Conservation (phyloP, 345 rosid species). For the Sisymbrium altissimum region DNA sequence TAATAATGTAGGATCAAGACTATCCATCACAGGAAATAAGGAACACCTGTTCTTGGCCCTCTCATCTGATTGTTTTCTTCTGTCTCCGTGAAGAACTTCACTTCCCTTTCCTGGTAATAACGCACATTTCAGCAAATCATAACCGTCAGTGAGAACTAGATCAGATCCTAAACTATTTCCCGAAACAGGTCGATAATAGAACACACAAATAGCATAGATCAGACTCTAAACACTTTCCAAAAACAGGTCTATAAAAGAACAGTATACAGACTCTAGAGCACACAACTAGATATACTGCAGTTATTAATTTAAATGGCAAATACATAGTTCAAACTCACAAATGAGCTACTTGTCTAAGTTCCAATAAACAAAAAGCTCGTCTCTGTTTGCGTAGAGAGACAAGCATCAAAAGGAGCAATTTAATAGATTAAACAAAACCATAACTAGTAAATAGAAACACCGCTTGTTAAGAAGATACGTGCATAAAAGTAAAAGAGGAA, state of each 20-base stretch:
- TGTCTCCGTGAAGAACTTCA: constrained; percentile 94
- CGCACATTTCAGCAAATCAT: background rate
- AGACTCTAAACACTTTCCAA: too few species aligned
- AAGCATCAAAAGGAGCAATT: background rate
- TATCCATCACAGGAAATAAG: constrained; percentile 73
- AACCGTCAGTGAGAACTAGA: background rate
- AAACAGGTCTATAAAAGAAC: too few species aligned
- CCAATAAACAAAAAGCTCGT: background rate
- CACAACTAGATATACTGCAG: background rate
- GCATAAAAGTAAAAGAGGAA: background rate
- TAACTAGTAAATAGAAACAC: background rate
- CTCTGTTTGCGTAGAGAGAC: background rate
- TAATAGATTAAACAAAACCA: background rate
- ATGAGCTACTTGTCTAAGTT: background rate
- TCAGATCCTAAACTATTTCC: background rate
- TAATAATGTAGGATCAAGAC: background rate
- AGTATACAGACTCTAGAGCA: too few species aligned
- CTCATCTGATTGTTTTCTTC: constrained; percentile 99
- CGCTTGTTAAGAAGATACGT: background rate
- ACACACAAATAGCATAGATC: too few species aligned
- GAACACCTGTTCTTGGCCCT: constrained; percentile 98
- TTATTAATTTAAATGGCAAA: background rate
- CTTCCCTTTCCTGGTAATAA: constrained; percentile 79
- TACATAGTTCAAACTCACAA: background rate
- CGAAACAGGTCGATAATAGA: background rate